These are phyloP conservation scores for Plasmodium fragile DNA, from an alignment of 169 alveolate genomes.

Conservation along the genomic window DNA sequence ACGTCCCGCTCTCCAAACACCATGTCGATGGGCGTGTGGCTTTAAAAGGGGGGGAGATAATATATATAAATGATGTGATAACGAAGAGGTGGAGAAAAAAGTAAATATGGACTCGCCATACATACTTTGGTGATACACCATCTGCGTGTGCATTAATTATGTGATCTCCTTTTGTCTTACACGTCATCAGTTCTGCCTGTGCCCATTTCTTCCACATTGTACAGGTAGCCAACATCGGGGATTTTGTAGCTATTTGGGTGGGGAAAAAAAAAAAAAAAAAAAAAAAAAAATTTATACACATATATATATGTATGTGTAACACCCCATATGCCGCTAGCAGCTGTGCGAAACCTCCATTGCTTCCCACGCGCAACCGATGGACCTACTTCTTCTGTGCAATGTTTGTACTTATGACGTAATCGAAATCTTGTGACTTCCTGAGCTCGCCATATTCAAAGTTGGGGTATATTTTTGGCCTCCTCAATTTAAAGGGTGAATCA, in stretches of 20 bases:
- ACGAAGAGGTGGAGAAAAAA: not conserved
- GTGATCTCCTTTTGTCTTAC: constrained; percentile 29
- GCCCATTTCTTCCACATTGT: constrained; percentile 75
- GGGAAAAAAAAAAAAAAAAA: constrained; percentile 15
- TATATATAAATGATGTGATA: not conserved
- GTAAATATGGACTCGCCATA: not conserved
- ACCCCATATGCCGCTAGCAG: not conserved
- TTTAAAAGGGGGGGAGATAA: not conserved
- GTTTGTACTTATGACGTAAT: constrained; percentile 75
- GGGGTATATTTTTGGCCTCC: constrained; percentile 73
- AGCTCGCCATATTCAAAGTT: constrained; percentile 78
- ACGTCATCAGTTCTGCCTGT: constrained; percentile 75
- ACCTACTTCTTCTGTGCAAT: constrained; percentile 74
- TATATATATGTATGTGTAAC: not conserved
- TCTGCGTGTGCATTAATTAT: not conserved
- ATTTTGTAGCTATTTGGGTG: constrained; percentile 35
- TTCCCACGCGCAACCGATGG: not conserved
- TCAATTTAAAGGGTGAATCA: constrained; percentile 76
- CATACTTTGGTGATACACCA: not conserved
- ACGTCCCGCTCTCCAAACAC: constrained; percentile 79
- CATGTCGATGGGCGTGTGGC: constrained; percentile 77
- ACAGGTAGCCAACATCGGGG: constrained; percentile 45
- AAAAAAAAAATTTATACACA: not conserved
- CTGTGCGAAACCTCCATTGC: not conserved
- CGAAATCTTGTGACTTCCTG: constrained; percentile 76